Evolutionary conservation across 2,329 filamentous ascomycete species (phyloP).

Genomic region (Colletotrichum caudatum): DNA sequence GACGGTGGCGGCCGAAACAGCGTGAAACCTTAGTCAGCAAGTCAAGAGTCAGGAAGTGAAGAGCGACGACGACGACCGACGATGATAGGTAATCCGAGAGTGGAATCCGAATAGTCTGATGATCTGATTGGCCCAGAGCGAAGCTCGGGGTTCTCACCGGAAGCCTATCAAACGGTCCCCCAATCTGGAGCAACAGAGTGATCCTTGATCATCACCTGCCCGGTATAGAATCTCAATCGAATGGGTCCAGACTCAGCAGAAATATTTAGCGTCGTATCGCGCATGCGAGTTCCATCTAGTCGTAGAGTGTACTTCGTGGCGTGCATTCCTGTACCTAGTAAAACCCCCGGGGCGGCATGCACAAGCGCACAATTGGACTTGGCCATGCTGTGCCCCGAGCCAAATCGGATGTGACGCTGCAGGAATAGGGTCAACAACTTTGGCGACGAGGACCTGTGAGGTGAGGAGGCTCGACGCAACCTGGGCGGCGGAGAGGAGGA

Average conservation of each 20-base stretch:
- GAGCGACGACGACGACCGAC: too few relatives aligned
- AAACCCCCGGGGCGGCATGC: neutral
- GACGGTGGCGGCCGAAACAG: slow-evolving; percentile 31
- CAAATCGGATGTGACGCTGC: slow-evolving; percentile 4
- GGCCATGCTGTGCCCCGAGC: neutral
- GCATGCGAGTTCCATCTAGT: neutral
- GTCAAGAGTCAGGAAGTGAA: neutral
- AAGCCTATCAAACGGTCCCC: neutral
- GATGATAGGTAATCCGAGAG: neutral
- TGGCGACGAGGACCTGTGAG: neutral
- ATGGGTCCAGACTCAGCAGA: slow-evolving; percentile 30
- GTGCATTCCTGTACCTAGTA: too few relatives aligned
- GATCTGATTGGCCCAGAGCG: neutral
- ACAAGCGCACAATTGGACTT: neutral
- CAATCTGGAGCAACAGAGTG: neutral
- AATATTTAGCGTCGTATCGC: slow-evolving; percentile 6
- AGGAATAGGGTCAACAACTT: slow-evolving; percentile 1
- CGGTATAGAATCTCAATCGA: slow-evolving; percentile 32
- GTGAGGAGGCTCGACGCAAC: neutral
- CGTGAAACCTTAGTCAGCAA: slow-evolving; percentile 36
- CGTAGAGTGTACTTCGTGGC: too few relatives aligned
- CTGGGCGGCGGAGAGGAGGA: neutral
- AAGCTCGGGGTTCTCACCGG: neutral
- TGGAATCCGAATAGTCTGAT: too few relatives aligned
- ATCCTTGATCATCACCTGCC: slow-evolving; percentile 10